phyloP scores from a whole-genome alignment of 179 eudicot species.

The Gypsophila paniculata region DNA sequence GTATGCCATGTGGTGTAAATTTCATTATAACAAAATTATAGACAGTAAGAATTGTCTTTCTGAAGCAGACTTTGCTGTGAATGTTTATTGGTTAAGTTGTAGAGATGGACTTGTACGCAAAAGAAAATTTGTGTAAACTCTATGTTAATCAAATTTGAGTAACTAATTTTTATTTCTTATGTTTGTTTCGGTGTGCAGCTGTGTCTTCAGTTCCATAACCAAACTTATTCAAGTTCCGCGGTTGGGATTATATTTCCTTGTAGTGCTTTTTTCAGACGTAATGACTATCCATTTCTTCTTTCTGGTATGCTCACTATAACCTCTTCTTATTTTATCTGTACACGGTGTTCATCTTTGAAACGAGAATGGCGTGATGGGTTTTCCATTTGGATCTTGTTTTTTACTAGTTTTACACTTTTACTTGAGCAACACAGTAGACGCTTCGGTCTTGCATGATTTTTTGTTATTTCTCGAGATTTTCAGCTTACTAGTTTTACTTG shows the following conservation, averaged over 20 bases:
- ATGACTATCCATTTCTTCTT: slow-evolving; percentile 99
- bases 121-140: neutral
- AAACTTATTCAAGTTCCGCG: slow-evolving; percentile 71
- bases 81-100: neutral
- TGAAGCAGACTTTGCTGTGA: neutral
- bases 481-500: too few species aligned
- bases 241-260: slow-evolving; percentile 85
- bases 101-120: neutral
- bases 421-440: neutral
- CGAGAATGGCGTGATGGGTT: neutral
- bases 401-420: neutral
- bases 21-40: neutral
- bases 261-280: slow-evolving; percentile 78
- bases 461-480: too few species aligned
- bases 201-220: slow-evolving; percentile 84
- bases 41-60: slow-evolving; percentile 1
- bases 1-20: neutral
- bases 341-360: neutral
- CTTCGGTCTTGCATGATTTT: too few species aligned
- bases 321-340: neutral
- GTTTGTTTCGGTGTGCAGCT: slow-evolving; percentile 50
- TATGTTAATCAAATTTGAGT: neutral
- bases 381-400: neutral
- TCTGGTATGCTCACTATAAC: slow-evolving; percentile 54
- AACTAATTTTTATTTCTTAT: neutral